A percentile compares a stretch with the other conserved stretches of the same genome.
phyloP scores from a whole-genome alignment of 352 stramenopile species.

The Globisporangium lucens region DNA sequence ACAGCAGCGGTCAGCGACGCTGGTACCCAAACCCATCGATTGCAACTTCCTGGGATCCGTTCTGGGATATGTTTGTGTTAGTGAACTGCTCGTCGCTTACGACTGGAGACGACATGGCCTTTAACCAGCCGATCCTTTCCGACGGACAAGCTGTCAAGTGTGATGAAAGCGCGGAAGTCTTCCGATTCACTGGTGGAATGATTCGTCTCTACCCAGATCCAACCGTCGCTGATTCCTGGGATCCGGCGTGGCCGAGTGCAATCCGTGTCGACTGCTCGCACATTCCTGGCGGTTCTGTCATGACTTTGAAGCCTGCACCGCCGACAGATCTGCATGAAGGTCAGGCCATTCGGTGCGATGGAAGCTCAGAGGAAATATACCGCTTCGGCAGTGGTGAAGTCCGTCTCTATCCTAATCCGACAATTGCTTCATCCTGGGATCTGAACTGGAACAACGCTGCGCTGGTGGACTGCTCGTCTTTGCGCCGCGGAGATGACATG shows the following conservation, averaged over 20 bases:
- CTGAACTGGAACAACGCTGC: conserved; percentile 7
- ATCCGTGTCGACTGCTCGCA: conserved; percentile 18
- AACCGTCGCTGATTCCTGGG: conserved; percentile 23
- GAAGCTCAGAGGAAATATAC: conserved; percentile 8
- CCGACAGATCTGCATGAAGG: conserved; percentile 1
- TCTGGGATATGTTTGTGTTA: conserved; percentile 9
- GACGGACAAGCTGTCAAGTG: conserved; percentile 17
- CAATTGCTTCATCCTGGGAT: conserved; percentile 26
- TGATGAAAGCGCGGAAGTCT: background rate
- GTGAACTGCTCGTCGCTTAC: conserved; percentile 26
- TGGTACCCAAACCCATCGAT: conserved; percentile 25
- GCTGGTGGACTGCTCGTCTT: conserved; percentile 4
- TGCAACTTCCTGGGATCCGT: conserved; percentile 27
- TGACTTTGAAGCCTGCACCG: conserved; percentile 8
- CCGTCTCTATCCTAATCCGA: conserved; percentile 12
- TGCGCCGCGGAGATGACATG: conserved; percentile 9
- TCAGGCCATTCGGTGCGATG: conserved; percentile 20
- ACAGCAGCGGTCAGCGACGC: conserved; percentile 18
- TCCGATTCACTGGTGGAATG: conserved; percentile 16
- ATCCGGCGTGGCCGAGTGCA: conserved; percentile 14
- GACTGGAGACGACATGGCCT: conserved; percentile 21
- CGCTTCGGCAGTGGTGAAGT: conserved; percentile 17
- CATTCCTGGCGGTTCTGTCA: conserved; percentile 13
- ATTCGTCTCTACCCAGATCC: conserved; percentile 19
- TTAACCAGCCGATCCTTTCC: conserved; percentile 11